These are phyloP conservation scores for Penicillium concentricum DNA, from an alignment of 2,329 filamentous ascomycete genomes.

Conservation along the genomic window DNA sequence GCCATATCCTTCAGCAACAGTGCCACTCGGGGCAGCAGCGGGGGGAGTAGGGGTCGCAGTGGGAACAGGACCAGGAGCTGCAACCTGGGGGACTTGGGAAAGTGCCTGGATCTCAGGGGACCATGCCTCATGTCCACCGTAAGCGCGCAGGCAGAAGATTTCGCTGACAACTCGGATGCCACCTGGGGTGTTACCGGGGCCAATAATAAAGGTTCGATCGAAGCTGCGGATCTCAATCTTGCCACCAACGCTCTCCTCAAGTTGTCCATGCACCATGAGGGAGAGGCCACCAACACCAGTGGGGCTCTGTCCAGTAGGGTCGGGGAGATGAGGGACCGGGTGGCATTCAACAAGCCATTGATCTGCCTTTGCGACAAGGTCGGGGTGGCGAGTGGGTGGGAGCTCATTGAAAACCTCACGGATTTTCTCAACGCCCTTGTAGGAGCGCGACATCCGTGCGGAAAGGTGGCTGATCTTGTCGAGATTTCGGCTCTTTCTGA, in stretches of 20 bases:
- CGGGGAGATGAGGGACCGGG: constrained; percentile 67
- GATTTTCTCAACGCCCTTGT: constrained; percentile 65
- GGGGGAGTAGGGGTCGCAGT: constrained; percentile 13
- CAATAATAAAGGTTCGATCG: constrained; percentile 75
- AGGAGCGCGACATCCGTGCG: constrained; percentile 64
- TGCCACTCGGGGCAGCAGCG: constrained; percentile 24
- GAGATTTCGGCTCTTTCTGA: constrained; percentile 76
- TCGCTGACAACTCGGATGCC: constrained; percentile 77
- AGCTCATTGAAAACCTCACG: constrained; percentile 67
- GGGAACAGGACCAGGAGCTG: constrained; percentile 11
- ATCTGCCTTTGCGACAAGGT: constrained; percentile 62
- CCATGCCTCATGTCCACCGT: constrained; percentile 57
- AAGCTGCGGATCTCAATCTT: constrained; percentile 70
- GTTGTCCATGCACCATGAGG: constrained; percentile 79
- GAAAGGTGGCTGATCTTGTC: constrained; percentile 63
- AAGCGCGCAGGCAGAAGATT: constrained; percentile 70
- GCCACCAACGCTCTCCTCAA: constrained; percentile 67
- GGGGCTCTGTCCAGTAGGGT: constrained; percentile 62
- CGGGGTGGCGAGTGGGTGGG: constrained; percentile 72
- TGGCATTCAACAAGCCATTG: constrained; percentile 85
- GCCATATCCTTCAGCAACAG: constrained; percentile 41
- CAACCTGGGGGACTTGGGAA: constrained; percentile 28
- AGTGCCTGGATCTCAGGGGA: constrained; percentile 39
- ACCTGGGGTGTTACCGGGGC: constrained; percentile 66
- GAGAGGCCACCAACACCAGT: constrained; percentile 74